A percentile compares a stretch with the other conserved stretches of the same genome.
phyloP scores from a whole-genome alignment of 2,329 filamentous ascomycete species.

The Aureobasidium leucospermi region DNA sequence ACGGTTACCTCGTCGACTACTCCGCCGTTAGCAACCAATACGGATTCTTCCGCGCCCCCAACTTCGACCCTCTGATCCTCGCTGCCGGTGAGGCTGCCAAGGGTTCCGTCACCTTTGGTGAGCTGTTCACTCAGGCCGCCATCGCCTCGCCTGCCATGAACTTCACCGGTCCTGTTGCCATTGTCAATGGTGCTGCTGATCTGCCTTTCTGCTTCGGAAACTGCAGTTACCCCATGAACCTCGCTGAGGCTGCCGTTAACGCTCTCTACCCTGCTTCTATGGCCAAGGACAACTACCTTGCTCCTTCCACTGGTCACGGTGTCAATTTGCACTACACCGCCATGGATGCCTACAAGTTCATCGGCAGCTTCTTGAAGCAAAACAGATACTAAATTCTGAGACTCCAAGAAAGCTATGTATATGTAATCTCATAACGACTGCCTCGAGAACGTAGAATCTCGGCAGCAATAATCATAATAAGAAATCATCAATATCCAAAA shows the following conservation, averaged over 20 bases:
- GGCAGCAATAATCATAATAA: too few relatives aligned
- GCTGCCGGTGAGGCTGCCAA: constrained; percentile 23
- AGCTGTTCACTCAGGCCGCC: constrained; percentile 23
- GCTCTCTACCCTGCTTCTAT: constrained; percentile 20
- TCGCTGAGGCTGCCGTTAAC: constrained; percentile 18
- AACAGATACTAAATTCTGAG: neutral
- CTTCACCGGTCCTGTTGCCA: constrained; percentile 24
- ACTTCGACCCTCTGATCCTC: constrained; percentile 24
- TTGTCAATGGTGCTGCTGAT: constrained; percentile 26
- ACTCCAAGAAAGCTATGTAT: too few relatives aligned
- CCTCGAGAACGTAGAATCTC: too few relatives aligned
- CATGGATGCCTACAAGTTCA: constrained; percentile 21
- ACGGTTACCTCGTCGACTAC: constrained; percentile 24
- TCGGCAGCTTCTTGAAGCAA: constrained; percentile 22
- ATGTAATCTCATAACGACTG: too few relatives aligned
- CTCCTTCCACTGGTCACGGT: constrained; percentile 23
- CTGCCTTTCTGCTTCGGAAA: constrained; percentile 27
- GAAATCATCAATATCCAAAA: too few relatives aligned
- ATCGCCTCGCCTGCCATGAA: constrained; percentile 16
- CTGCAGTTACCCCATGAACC: constrained; percentile 23
- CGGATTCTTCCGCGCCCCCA: constrained; percentile 25
- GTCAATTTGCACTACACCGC: constrained; percentile 28
- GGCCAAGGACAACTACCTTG: constrained; percentile 21
- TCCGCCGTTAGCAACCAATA: constrained; percentile 23
- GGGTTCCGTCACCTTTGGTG: constrained; percentile 25